These are phyloP conservation scores for Rhamnella rubrinervis DNA, from an alignment of 331 rosid species.

Conservation along the genomic window DNA sequence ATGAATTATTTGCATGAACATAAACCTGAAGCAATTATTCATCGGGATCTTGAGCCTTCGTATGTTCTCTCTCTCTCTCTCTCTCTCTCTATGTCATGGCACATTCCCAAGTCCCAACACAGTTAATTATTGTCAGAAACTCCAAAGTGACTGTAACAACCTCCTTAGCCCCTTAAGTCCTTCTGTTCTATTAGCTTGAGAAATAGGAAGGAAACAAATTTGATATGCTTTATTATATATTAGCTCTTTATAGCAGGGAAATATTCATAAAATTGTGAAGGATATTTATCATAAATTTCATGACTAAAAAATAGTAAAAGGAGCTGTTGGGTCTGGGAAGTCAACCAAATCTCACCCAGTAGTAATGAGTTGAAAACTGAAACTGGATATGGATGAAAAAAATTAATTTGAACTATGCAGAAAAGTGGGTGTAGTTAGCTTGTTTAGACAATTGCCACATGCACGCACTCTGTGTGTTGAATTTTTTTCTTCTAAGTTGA, in stretches of 20 bases:
- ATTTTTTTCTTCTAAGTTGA: background rate
- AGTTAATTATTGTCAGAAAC: no score
- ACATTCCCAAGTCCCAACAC: background rate
- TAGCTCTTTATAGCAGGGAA: background rate
- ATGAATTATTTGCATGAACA: conserved; percentile 93
- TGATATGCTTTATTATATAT: background rate
- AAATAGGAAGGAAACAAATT: no score
- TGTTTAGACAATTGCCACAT: background rate
- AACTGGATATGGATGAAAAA: background rate
- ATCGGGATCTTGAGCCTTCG: conserved; percentile 98
- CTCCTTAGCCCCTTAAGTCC: no score
- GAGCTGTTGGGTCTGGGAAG: background rate
- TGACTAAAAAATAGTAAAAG: background rate
- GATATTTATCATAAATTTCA: background rate
- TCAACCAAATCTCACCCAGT: background rate
- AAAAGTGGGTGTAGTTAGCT: background rate
- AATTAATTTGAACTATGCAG: background rate
- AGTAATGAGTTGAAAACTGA: background rate
- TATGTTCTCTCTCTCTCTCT: conserved; percentile 48
- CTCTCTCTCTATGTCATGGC: background rate
- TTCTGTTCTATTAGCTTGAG: no score
- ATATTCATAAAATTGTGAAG: background rate
- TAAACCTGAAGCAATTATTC: conserved; percentile 91
- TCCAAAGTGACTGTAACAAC: no score
- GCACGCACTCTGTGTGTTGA: background rate